Evolutionary conservation across 441 rosid species (phyloP).

Genomic region (Melastoma candidum): DNA sequence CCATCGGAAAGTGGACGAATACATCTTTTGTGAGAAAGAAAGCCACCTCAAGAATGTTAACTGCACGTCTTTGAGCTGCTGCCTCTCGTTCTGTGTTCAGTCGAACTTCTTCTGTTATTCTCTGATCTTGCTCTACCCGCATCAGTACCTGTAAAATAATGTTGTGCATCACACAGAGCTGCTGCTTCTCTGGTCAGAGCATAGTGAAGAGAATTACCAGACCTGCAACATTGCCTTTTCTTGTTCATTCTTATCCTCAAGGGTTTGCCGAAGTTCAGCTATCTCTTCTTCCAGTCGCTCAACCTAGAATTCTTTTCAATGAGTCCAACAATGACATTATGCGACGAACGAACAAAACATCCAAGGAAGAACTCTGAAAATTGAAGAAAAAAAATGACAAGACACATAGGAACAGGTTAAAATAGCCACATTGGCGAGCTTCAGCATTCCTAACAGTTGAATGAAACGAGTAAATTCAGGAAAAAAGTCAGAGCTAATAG

Average conservation of each 20-base stretch:
- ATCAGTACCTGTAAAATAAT: constrained; percentile 33
- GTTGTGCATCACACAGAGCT: background rate
- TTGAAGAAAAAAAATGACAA: too few relatives aligned
- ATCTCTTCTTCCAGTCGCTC: constrained; percentile 55
- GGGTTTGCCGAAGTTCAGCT: constrained; percentile 33
- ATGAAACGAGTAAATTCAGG: constrained; percentile 2
- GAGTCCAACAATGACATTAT: too few relatives aligned
- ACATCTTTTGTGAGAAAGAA: background rate
- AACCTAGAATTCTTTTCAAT: constrained; percentile 25
- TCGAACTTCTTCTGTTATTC: constrained; percentile 56
- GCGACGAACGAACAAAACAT: too few relatives aligned
- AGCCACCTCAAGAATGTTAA: constrained; percentile 45
- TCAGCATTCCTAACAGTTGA: background rate
- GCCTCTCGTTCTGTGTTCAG: constrained; percentile 50
- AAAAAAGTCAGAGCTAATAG: constrained; percentile 5
- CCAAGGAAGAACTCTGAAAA: too few relatives aligned
- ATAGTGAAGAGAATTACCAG: constrained; percentile 1
- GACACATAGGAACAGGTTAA: too few relatives aligned
- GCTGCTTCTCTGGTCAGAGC: background rate
- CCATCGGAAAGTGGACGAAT: too few relatives aligned
- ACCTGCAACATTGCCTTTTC: constrained; percentile 64
- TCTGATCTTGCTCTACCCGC: constrained; percentile 59
- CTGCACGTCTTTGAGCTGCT: constrained; percentile 39
- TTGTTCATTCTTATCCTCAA: constrained; percentile 55
- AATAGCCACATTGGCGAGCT: too few relatives aligned